A percentile compares a stretch with the other conserved stretches of the same genome.
Evolutionary conservation across 2,329 filamentous ascomycete genomes (phyloP).

Genomic region (Arthroderma sp.): DNA sequence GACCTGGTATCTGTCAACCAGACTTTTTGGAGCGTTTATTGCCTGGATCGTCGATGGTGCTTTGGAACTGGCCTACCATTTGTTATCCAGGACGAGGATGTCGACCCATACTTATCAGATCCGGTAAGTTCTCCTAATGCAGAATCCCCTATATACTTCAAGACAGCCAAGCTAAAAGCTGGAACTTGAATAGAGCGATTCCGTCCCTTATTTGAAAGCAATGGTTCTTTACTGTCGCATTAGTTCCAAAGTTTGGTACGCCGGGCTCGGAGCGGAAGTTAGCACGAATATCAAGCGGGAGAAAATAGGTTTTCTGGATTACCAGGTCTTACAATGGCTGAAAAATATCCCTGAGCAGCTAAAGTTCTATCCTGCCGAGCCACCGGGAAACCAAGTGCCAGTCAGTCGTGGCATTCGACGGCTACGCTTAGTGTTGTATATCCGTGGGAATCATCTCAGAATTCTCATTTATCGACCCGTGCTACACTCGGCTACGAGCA

Average conservation of each 20-base stretch:
- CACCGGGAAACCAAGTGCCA: conserved; percentile 33
- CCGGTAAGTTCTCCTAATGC: conserved; percentile 43
- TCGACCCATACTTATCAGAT: conserved; percentile 64
- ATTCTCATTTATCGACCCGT: conserved; percentile 81
- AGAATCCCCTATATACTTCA: not conserved
- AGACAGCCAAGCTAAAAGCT: not conserved
- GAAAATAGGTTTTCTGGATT: conserved; percentile 69
- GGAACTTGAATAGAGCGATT: conserved; percentile 22
- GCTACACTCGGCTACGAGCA: conserved; percentile 70
- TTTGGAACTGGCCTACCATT: conserved; percentile 83
- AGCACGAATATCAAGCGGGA: conserved; percentile 54
- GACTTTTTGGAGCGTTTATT: conserved; percentile 77
- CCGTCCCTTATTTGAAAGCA: conserved; percentile 58
- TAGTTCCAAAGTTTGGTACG: conserved; percentile 74
- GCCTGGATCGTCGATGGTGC: conserved; percentile 75
- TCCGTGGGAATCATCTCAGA: conserved; percentile 80
- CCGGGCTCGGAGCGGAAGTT: conserved; percentile 58
- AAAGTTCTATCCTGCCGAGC: conserved; percentile 47
- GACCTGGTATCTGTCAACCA: conserved; percentile 56
- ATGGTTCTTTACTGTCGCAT: conserved; percentile 80
- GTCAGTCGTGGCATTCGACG: conserved; percentile 56
- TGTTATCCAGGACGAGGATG: conserved; percentile 70
- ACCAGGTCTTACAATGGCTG: conserved; percentile 79
- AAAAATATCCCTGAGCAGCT: conserved; percentile 53
- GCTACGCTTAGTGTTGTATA: conserved; percentile 68